These are phyloP conservation scores for Cladobotryum mycophilum DNA, from an alignment of 2,329 filamentous ascomycete genomes.

Conservation along the genomic window DNA sequence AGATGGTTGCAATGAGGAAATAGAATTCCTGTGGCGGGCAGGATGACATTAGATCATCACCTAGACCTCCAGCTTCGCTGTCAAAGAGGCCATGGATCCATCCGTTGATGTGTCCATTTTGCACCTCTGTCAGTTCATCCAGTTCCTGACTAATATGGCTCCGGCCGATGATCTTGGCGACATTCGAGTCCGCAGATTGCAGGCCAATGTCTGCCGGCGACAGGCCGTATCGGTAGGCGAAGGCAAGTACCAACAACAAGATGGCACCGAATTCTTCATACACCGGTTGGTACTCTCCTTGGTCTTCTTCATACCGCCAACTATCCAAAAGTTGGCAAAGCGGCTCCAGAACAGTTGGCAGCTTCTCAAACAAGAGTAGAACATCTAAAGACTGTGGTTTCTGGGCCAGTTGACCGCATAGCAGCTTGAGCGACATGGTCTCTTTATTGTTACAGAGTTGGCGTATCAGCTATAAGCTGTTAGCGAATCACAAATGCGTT, in stretches of 20 bases:
- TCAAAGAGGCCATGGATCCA: conserved; percentile 78
- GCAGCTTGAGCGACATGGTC: conserved; percentile 70
- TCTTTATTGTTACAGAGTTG: conserved; percentile 66
- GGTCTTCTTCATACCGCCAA: conserved; percentile 78
- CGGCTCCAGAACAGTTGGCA: conserved; percentile 63
- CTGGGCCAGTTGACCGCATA: conserved; percentile 67
- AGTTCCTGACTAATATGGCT: conserved; percentile 51
- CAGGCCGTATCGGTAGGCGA: conserved; percentile 69
- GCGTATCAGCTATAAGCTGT: conserved; percentile 51
- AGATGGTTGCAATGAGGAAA: conserved; percentile 67
- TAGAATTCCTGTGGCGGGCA: conserved; percentile 82
- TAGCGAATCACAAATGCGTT: neutral
- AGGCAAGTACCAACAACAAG: conserved; percentile 64
- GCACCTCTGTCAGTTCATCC: conserved; percentile 57
- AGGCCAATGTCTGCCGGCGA: conserved; percentile 58
- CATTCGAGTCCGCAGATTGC: conserved; percentile 55
- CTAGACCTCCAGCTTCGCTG: conserved; percentile 64
- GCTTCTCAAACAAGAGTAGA: conserved; percentile 67
- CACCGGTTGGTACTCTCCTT: conserved; percentile 75
- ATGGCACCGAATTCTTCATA: conserved; percentile 83
- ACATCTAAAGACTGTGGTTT: conserved; percentile 68
- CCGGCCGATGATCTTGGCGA: conserved; percentile 58
- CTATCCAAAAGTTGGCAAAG: conserved; percentile 69
- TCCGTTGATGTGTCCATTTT: conserved; percentile 59
- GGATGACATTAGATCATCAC: conserved; percentile 74